Base-by-base conservation (phyloP, 1,284 basidiomycete species). In the Ustilago shanxiensis region DNA sequence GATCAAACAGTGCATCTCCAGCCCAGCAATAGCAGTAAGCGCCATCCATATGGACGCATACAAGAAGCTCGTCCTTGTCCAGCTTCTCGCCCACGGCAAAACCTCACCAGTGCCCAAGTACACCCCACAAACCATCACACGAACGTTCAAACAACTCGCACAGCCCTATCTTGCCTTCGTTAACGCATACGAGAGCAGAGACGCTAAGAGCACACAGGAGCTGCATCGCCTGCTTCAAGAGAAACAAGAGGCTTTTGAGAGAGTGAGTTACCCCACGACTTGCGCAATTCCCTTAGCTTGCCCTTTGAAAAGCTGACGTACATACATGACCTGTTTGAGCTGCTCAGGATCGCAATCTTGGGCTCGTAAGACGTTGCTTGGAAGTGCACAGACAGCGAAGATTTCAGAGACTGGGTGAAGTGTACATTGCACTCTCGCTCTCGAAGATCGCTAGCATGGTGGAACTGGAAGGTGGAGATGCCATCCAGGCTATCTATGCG, bases 41-140 rank as follows among this genome's bases (percentile, higher is more conserved):
- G 90, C 91, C 3, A 88, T 95, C 7, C 94, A 95, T 83, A 85
- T 94, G 77, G 93, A 95, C 79, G 93, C 93, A 0, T 88, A 92
- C 82, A 95, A 95, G 88, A 94, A 94, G 86, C 87, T 93, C 44
- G 86, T 90, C 9, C 88, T 95, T 6, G 89, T 93, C 8, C 93
- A 94, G 80, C 86, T 95, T 28, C 91, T 95, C 56, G 87, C 89
- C 16, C 88, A 90, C 66, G 93, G 93, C 39, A 90, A 90, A 56
- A 64, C 55, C 2, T 60, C 58, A 6, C 52, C 66, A 0, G 55
- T 49, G 33, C 58, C 69, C 35, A 77, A 81, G 45, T 77, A 71
- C 29, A 57, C 54, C 13, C 61, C 56, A n/a, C 45, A 64, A 16
- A 50, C 33, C 37, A 55, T 77, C 49, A 60, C 51, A 31, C 72